Evolutionary conservation across 1,284 basidiomycete genomes (phyloP).

Genomic region (Trametes sp.): DNA sequence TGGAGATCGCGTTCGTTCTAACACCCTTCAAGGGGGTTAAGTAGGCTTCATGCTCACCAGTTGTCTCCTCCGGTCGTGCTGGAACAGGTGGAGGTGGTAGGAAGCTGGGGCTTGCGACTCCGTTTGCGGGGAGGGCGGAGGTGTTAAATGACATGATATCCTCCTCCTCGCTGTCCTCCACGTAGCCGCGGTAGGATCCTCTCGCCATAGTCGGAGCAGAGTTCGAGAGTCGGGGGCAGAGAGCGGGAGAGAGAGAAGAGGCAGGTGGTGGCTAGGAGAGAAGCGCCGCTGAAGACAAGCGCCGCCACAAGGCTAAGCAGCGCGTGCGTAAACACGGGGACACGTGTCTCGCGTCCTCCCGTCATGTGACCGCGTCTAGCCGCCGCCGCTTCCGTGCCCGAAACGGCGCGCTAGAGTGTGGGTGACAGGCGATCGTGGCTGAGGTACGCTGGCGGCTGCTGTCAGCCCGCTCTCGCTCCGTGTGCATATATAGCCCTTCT

Average conservation of each 20-base stretch:
- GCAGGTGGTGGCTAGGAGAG: slow-evolving; percentile 20
- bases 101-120: slow-evolving; percentile 8
- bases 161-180: slow-evolving; percentile 40
- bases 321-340: slow-evolving; percentile 19
- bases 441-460: slow-evolving; percentile 2
- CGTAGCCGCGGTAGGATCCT: slow-evolving; percentile 26
- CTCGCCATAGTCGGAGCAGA: background rate
- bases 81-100: slow-evolving; percentile 11
- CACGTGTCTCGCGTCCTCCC: slow-evolving; percentile 26
- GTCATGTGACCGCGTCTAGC: slow-evolving; percentile 34
- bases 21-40: background rate
- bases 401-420: background rate
- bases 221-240: background rate
- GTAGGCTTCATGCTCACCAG: slow-evolving; percentile 8
- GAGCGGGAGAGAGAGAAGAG: background rate
- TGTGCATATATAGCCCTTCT: slow-evolving; percentile 1
- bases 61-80: background rate
- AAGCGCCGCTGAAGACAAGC: slow-evolving; percentile 16
- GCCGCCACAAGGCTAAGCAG: slow-evolving; percentile 9
- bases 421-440: slow-evolving; percentile 1
- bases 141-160: slow-evolving; percentile 23
- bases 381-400: background rate
- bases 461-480: slow-evolving; percentile 18
- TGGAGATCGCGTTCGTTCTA: background rate
- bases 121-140: slow-evolving; percentile 2